Evolutionary conservation across 169 alveolate genomes (phyloP).

Genomic region (Eimeria nieschulzi): DNA sequence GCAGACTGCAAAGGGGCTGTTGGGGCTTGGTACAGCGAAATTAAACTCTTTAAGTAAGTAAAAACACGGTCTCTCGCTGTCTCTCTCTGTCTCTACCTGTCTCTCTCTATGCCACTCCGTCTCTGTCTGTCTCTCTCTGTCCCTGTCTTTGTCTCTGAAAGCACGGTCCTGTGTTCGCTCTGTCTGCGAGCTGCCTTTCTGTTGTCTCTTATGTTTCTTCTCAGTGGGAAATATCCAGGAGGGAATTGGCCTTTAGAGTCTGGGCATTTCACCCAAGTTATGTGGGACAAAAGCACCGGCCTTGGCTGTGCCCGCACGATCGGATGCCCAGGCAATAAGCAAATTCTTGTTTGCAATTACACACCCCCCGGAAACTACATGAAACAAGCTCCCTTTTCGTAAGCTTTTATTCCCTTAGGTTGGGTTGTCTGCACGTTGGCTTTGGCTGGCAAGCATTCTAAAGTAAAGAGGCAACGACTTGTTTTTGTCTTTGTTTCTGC

Average conservation of each 20-base stretch:
- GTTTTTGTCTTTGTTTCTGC: too few relatives aligned
- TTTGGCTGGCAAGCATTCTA: too few relatives aligned
- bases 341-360: conserved; percentile 49
- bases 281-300: conserved; percentile 60
- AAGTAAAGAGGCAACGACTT: too few relatives aligned
- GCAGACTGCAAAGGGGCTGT: conserved; percentile 38
- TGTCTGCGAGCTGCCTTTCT: neutral
- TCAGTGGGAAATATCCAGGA: conserved; percentile 38
- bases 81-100: neutral
- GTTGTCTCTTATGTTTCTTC: neutral
- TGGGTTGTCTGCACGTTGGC: too few relatives aligned
- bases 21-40: conserved; percentile 51
- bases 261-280: conserved; percentile 69
- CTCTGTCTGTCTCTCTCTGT: neutral
- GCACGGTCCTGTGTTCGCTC: neutral
- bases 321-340: neutral
- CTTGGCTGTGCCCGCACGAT: conserved; percentile 62
- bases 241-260: neutral
- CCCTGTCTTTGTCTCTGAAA: neutral
- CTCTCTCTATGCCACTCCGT: neutral
- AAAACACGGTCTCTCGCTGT: neutral
- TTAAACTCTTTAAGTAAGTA: conserved; percentile 6
- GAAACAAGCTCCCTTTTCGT: conserved; percentile 63
- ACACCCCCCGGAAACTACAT: conserved; percentile 48
- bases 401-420: neutral